Conservation (phyloP, 1,284 basidiomycete species). For the Peniophora sp. region DNA sequence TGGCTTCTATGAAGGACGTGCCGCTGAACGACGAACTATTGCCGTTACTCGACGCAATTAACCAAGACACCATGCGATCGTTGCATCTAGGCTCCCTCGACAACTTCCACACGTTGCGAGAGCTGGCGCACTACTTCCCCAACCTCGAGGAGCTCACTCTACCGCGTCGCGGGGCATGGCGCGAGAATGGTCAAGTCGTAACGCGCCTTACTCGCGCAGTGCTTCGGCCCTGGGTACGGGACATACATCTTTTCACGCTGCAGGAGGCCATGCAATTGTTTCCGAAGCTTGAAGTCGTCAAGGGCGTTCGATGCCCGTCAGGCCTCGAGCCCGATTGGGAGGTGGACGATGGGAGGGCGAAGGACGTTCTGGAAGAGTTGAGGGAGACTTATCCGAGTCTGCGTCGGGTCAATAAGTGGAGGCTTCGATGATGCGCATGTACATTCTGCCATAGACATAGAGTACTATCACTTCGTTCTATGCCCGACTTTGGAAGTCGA, state of each 20-base stretch:
- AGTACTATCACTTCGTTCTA: too few relatives aligned
- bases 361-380: neutral
- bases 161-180: neutral
- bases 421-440: neutral
- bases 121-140: neutral
- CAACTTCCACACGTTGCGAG: neutral
- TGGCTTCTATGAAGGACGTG: neutral
- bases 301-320: neutral
- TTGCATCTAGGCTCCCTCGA: neutral
- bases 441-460: too few relatives aligned
- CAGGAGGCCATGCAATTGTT: neutral
- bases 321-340: neutral
- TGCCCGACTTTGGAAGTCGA: too few relatives aligned
- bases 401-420: neutral
- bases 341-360: neutral
- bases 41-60: neutral
- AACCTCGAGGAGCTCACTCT: neutral
- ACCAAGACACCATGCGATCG: neutral
- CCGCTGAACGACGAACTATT: neutral
- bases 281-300: neutral
- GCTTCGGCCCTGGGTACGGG: neutral
- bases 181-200: neutral
- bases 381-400: neutral
- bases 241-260: neutral
- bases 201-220: neutral